These are phyloP conservation scores for Blastobotrys arbuscula DNA, from an alignment of 1,139 yeast genomes.

Conservation along the genomic window DNA sequence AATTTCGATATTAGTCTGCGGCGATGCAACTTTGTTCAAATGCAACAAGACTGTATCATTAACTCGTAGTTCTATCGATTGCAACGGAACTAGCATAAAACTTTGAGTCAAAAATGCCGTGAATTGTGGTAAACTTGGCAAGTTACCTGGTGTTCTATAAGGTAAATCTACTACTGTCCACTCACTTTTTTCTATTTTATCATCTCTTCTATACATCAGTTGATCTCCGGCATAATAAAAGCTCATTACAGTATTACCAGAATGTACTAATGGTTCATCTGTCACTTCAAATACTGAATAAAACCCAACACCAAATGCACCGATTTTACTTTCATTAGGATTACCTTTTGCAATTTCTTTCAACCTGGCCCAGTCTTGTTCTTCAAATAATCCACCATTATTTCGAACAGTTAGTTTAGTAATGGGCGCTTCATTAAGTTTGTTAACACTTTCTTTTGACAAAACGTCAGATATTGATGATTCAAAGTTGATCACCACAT, in stretches of 20 bases:
- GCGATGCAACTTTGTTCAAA: conserved; percentile 29
- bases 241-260: conserved; percentile 36
- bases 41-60: conserved; percentile 30
- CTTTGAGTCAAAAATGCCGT: conserved; percentile 39
- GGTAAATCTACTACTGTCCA: conserved; percentile 40
- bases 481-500: conserved; percentile 33
- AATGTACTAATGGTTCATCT: conserved; percentile 49
- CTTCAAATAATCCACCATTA: conserved; percentile 35
- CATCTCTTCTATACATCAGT: conserved; percentile 32
- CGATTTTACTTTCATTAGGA: conserved; percentile 95
- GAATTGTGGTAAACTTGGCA: conserved; percentile 34
- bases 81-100: conserved; percentile 34
- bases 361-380: conserved; percentile 39
- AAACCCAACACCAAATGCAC: conserved; percentile 99
- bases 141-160: conserved; percentile 27
- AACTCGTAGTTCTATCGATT: conserved; percentile 29
- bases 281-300: conserved; percentile 97
- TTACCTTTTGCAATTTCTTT: conserved; percentile 41
- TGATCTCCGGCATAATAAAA: conserved; percentile 39
- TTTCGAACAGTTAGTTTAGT: conserved; percentile 33
- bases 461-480: conserved; percentile 13
- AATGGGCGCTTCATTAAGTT: conserved; percentile 29
- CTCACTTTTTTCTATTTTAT: conserved; percentile 23
- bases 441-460: conserved; percentile 18
- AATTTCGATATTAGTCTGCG: conserved; percentile 22